phyloP scores from a whole-genome alignment of 768 basidiomycete genomes.

The Kwoniella bestiolae region DNA sequence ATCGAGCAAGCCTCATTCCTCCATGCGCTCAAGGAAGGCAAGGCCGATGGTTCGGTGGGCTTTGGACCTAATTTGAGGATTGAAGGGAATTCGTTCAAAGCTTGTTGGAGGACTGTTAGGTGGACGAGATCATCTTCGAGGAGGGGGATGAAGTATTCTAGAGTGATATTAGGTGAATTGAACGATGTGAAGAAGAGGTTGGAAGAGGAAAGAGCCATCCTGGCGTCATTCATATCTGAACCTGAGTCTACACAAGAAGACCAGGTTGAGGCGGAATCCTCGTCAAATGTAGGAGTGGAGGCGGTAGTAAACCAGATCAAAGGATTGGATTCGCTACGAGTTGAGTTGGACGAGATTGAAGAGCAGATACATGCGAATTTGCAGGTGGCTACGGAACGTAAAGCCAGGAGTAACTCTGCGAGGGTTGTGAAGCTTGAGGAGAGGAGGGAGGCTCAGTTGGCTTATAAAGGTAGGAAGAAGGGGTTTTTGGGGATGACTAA shows the following conservation, averaged over 20 bases:
- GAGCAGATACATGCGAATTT: constrained; percentile 14
- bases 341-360: constrained; percentile 4
- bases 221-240: not conserved
- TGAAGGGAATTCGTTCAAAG: constrained; percentile 20
- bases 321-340: not conserved
- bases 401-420: constrained; percentile 14
- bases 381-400: constrained; percentile 3
- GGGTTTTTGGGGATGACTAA: not conserved
- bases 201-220: constrained; percentile 6
- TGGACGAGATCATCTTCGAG: constrained; percentile 3
- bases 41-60: not conserved
- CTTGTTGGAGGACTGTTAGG: constrained; percentile 20
- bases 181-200: constrained; percentile 6
- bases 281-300: not conserved
- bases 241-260: not conserved
- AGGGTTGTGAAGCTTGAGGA: constrained; percentile 16
- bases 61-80: constrained; percentile 6
- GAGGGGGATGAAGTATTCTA: constrained; percentile 1
- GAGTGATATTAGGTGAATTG: constrained; percentile 5
- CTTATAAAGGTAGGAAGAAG: constrained; percentile 8
- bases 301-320: not conserved
- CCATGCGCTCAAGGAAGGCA: not conserved
- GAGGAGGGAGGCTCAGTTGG: constrained; percentile 4
- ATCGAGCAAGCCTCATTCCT: constrained; percentile 17
- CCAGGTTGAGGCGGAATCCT: not conserved